phyloP scores from a whole-genome alignment of 169 alveolate genomes.

The Plasmodium coatneyi region DNA sequence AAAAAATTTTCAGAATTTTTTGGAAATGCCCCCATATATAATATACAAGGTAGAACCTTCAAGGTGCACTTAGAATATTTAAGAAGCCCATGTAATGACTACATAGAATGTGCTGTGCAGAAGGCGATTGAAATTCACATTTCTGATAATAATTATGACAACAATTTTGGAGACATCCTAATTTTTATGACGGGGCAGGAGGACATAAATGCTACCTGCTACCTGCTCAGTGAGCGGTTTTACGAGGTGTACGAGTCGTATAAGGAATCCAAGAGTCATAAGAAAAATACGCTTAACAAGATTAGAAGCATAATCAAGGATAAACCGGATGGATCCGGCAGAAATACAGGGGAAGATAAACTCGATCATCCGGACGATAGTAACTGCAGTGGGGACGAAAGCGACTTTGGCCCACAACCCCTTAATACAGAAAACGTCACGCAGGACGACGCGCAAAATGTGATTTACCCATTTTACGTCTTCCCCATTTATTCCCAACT shows the following conservation, averaged over 20 bases:
- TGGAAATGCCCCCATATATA: constrained; percentile 98
- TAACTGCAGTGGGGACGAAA: constrained; percentile 7
- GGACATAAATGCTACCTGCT: constrained; percentile 99
- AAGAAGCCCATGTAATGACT: constrained; percentile 95
- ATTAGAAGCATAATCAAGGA: constrained; percentile 23
- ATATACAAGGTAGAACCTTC: constrained; percentile 99
- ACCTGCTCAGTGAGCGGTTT: constrained; percentile 93
- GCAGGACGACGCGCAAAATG: constrained; percentile 40
- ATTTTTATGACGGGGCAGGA: constrained; percentile 99
- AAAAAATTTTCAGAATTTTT: constrained; percentile 97
- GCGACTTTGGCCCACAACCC: constrained; percentile 32
- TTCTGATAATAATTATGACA: constrained; percentile 76
- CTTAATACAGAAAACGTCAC: not conserved
- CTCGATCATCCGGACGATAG: not conserved
- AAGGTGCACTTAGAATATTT: constrained; percentile 96
- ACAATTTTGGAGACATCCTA: constrained; percentile 94
- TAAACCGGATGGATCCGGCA: not conserved
- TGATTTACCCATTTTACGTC: constrained; percentile 90
- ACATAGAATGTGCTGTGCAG: constrained; percentile 99
- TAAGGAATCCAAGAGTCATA: constrained; percentile 59
- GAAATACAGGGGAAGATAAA: not conserved
- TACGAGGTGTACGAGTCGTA: constrained; percentile 80
- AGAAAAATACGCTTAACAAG: constrained; percentile 63
- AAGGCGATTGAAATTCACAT: constrained; percentile 98
- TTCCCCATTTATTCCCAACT: constrained; percentile 99